Evolutionary conservation across 257 asterid genomes (phyloP).

Genomic region (Nicotiana paniculata): DNA sequence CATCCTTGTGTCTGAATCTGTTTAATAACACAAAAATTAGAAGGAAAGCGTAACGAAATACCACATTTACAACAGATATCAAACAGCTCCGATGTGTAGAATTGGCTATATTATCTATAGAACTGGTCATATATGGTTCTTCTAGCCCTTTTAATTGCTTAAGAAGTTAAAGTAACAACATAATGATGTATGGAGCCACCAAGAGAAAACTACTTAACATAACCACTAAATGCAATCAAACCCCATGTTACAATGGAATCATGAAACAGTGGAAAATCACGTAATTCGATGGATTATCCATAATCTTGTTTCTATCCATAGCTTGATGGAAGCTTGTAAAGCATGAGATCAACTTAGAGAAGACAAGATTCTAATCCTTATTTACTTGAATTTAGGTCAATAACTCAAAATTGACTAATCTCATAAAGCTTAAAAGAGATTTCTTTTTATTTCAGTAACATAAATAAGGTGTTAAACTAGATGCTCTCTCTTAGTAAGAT

Average conservation of each 20-base stretch:
- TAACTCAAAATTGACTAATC: background rate
- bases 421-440: background rate
- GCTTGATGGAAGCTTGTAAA: background rate
- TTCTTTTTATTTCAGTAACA: background rate
- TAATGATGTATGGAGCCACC: background rate
- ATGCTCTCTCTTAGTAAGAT: background rate
- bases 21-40: constrained; percentile 10
- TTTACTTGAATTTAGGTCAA: background rate
- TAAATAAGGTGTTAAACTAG: background rate
- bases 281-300: background rate
- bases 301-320: background rate
- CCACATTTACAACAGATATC: background rate
- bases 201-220: background rate
- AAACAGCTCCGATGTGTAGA: background rate
- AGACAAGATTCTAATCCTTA: background rate
- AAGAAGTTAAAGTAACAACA: background rate
- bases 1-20: constrained; percentile 79
- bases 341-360: background rate
- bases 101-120: background rate
- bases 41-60: background rate
- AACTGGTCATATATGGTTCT: background rate
- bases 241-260: background rate
- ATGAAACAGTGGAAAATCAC: background rate
- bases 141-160: background rate
- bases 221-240: background rate